Evolutionary conservation across 2,329 filamentous ascomycete species (phyloP).

Genomic region (Fonsecaea erecta): DNA sequence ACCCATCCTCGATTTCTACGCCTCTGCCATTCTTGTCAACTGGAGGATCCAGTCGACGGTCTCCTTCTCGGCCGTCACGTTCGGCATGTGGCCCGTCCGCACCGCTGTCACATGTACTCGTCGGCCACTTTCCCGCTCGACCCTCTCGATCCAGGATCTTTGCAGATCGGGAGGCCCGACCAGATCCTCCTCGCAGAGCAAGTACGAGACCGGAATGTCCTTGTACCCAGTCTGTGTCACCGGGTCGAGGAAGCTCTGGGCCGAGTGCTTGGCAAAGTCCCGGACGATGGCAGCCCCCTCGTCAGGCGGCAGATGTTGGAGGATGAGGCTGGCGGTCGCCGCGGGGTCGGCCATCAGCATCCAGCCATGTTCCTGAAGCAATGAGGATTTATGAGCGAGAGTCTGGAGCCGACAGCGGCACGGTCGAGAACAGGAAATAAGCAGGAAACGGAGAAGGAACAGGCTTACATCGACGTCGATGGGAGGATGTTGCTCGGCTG

Average conservation of each 20-base stretch:
- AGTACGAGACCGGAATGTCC: conserved; percentile 43
- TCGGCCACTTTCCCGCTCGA: conserved; percentile 40
- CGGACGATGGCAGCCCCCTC: conserved; percentile 30
- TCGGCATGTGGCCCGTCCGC: conserved; percentile 41
- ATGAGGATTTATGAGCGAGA: background rate
- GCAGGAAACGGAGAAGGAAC: background rate
- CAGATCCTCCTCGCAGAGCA: conserved; percentile 41
- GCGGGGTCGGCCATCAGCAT: conserved; percentile 18
- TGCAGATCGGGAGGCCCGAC: conserved; percentile 40
- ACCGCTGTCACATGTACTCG: conserved; percentile 43
- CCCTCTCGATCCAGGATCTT: conserved; percentile 37
- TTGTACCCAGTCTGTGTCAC: conserved; percentile 43
- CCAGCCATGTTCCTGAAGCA: conserved; percentile 24
- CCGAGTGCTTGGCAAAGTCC: conserved; percentile 37
- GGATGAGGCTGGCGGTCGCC: background rate
- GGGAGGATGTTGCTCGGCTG: conserved; percentile 5
- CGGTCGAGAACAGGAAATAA: background rate
- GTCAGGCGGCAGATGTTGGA: conserved; percentile 14
- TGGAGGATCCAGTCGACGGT: conserved; percentile 29
- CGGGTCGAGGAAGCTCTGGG: conserved; percentile 38
- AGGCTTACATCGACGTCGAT: conserved; percentile 18
- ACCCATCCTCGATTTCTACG: no score
- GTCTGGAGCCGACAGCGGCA: background rate
- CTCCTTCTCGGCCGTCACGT: conserved; percentile 36
- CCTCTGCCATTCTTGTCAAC: conserved; percentile 1